Conservation (phyloP, 2,329 filamentous ascomycete species). For the Amauroascus verrucosus region DNA sequence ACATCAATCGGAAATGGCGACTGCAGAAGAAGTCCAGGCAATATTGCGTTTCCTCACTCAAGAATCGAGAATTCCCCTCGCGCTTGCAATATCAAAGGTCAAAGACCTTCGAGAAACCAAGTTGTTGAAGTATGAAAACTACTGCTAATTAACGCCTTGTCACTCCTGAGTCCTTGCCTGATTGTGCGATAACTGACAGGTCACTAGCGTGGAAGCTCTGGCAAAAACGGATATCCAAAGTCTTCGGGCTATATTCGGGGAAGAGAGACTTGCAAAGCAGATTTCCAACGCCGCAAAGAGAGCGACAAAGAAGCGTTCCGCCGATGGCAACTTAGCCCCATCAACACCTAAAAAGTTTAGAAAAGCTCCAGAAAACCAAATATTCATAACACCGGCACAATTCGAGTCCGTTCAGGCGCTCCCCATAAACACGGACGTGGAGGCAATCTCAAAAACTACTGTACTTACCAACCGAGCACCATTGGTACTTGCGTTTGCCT, state of each 20-base stretch:
- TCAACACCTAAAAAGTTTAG: slow-evolving; percentile 32
- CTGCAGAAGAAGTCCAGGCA: slow-evolving; percentile 28
- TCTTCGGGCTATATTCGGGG: slow-evolving; percentile 37
- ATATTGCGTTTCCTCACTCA: slow-evolving; percentile 49
- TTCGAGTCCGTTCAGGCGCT: slow-evolving; percentile 29
- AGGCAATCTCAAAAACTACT: slow-evolving; percentile 46
- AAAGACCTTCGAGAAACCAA: slow-evolving; percentile 44
- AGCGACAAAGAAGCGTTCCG: slow-evolving; percentile 45
- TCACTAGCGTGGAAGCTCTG: slow-evolving; percentile 36
- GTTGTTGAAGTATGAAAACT: slow-evolving; percentile 31
- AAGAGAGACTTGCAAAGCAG: slow-evolving; percentile 48
- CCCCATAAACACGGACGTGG: slow-evolving; percentile 36
- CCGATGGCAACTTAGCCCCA: slow-evolving; percentile 26
- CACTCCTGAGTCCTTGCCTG: no score
- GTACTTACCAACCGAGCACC: slow-evolving; percentile 72
- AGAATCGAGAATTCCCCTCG: slow-evolving; percentile 48
- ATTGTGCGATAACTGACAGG: neutral
- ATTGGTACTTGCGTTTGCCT: slow-evolving; percentile 68
- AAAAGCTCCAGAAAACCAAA: slow-evolving; percentile 9
- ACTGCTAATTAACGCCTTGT: neutral
- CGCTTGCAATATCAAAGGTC: slow-evolving; percentile 45
- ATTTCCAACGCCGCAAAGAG: slow-evolving; percentile 49
- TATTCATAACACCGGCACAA: slow-evolving; percentile 22
- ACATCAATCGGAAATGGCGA: slow-evolving; percentile 16
- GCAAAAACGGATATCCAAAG: slow-evolving; percentile 39